Conservation (phyloP, 371 early-diverging fungal genomes). For the Mucor indicus region DNA sequence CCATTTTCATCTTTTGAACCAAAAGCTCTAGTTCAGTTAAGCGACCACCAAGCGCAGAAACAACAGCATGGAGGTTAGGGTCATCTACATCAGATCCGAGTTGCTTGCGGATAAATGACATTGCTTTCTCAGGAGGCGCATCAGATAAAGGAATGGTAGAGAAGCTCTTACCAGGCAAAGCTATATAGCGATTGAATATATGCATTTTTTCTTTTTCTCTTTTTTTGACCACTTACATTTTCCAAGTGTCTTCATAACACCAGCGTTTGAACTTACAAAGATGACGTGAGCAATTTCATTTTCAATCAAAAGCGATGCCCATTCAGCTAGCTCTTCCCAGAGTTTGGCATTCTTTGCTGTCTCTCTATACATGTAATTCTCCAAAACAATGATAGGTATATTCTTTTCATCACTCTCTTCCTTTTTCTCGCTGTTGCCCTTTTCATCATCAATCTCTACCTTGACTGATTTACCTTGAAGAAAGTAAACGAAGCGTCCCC, state of each 20-base stretch:
- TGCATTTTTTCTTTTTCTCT: too few species aligned
- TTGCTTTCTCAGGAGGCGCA: slow-evolving; percentile 65
- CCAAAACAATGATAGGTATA: slow-evolving; percentile 87
- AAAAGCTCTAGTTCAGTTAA: slow-evolving; percentile 83
- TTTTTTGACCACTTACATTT: slow-evolving; percentile 42
- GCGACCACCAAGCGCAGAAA: slow-evolving; percentile 83
- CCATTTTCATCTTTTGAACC: slow-evolving; percentile 80
- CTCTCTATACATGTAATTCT: slow-evolving; percentile 78
- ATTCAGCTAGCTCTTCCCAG: slow-evolving; percentile 75
- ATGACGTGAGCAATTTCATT: slow-evolving; percentile 89
- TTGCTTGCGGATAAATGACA: slow-evolving; percentile 60
- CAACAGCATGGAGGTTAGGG: slow-evolving; percentile 50
- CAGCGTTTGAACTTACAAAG: slow-evolving; percentile 78
- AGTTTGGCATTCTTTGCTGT: slow-evolving; percentile 54
- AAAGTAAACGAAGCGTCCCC: too few species aligned
- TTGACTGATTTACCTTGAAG: too few species aligned
- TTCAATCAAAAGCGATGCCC: slow-evolving; percentile 73
- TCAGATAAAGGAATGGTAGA: slow-evolving; percentile 70
- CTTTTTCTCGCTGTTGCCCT: slow-evolving; percentile 12
- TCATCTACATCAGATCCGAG: slow-evolving; percentile 48
- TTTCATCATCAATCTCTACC: not conserved
- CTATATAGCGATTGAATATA: too few species aligned
- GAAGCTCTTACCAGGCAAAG: slow-evolving; percentile 75
- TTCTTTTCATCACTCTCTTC: slow-evolving; percentile 28
- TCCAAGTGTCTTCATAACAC: slow-evolving; percentile 66